Base-by-base conservation (phyloP, 2,329 filamentous ascomycete genomes). In the Aspergillus latus region DNA sequence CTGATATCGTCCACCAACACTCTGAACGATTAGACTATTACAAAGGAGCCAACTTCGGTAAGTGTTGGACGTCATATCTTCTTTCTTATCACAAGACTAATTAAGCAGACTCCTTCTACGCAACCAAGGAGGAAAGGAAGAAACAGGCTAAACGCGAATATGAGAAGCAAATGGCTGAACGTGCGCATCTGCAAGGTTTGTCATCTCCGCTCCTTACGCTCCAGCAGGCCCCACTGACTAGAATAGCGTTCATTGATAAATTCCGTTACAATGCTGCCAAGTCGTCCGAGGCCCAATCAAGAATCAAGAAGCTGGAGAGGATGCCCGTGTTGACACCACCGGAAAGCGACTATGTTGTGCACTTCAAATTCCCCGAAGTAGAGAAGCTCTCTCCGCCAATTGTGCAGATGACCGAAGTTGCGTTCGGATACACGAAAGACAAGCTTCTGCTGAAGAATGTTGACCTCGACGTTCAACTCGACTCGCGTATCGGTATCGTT, bases 221-320 rank as follows among this genome's bases (percentile, higher is more conserved):
- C 34, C 10, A 42, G 9, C 4, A 16, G 29, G 8, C 37, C 13
- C 29, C 13, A 29, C 45, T 49, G 37, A 54, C 30, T 28, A n/a
- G n/a, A 13, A 62, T 34, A 76, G 88, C 90, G 29, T 99, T 99
- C 76, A 99, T 99, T 78, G 94, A 99, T 83, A 99, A 99, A 78
- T 99, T 99, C 83, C 87, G 94, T 52, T 99, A 99, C 83, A 99
- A 99, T 72, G 94, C 94, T 29, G 94, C 93, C 69, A 99, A 99
- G 76, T 97, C 94, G 0, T 96, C 93, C 7, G 94, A 99, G 80
- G 94, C 94, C 1, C 94, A 99, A 72, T 97, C 93, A 0, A 88
- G 94, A 69, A 97, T 99, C 84, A 99, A 99, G 83, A 99, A 99
- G 74, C 81, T 99, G 60, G 95, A 99, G 75, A 91, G 89, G 70